Conservation (phyloP, 139 green algal genomes). For the Microglena sp. region DNA sequence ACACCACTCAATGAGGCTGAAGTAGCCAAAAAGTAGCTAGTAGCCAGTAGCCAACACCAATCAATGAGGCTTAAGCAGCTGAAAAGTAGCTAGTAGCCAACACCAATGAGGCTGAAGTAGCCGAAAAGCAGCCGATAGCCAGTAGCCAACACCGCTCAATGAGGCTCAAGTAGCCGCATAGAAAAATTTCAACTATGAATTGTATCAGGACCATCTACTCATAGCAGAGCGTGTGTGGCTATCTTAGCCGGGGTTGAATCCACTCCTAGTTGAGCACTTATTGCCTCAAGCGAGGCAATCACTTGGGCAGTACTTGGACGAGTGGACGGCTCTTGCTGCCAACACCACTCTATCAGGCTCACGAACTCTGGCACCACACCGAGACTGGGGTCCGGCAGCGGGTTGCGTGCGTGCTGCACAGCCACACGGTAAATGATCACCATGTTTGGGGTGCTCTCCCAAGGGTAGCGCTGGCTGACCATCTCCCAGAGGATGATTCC, state of each 20-base stretch:
- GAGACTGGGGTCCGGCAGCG: background rate
- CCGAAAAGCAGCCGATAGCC: background rate
- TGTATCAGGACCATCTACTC: background rate
- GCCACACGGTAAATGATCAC: slow-evolving; percentile 32
- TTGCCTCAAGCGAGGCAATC: background rate
- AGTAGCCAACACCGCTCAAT: background rate
- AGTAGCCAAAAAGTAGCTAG: too few relatives aligned
- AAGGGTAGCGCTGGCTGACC: slow-evolving; percentile 15
- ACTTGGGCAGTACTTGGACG: background rate
- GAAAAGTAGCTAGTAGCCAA: too few relatives aligned
- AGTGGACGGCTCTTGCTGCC: background rate
- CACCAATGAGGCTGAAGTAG: too few relatives aligned
- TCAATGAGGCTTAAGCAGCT: background rate
- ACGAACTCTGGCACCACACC: background rate
- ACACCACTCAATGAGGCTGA: too few relatives aligned
- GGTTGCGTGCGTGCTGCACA: background rate
- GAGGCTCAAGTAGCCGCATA: background rate
- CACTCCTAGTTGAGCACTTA: background rate
- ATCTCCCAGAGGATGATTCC: slow-evolving; percentile 20
- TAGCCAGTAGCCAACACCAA: background rate
- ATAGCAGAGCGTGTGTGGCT: background rate
- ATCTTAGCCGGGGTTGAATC: background rate
- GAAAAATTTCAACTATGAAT: background rate
- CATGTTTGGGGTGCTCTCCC: slow-evolving; percentile 19
- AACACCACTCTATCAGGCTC: background rate